Evolutionary conservation across 2,329 filamentous ascomycete genomes (phyloP).

Genomic region (Venturia asperata): DNA sequence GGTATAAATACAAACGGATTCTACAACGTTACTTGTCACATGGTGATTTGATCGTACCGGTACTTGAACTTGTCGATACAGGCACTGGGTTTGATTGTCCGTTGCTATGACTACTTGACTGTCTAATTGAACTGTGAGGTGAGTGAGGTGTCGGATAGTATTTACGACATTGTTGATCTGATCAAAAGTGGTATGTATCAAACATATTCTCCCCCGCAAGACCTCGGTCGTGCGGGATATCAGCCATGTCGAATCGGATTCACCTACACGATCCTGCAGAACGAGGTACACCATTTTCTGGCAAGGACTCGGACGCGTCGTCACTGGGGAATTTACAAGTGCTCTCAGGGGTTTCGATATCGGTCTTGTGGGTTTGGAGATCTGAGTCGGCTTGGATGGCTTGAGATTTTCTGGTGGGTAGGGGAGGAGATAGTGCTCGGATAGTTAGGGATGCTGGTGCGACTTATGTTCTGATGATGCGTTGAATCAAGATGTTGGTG

Average conservation of each 20-base stretch:
- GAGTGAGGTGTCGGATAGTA: neutral
- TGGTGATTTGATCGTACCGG: neutral
- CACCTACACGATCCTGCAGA: neutral
- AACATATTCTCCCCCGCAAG: neutral
- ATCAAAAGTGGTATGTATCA: neutral
- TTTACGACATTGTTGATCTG: neutral
- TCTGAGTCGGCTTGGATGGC: too few relatives aligned
- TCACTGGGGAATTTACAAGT: neutral
- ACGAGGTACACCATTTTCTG: neutral
- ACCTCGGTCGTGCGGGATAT: neutral
- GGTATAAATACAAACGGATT: neutral
- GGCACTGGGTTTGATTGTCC: neutral
- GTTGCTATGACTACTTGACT: neutral
- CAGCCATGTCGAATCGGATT: neutral
- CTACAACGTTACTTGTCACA: neutral
- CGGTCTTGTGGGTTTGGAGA: too few relatives aligned
- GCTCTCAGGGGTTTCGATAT: too few relatives aligned
- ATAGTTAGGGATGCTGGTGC: too few relatives aligned
- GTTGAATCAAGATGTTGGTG: too few relatives aligned
- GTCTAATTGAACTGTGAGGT: neutral
- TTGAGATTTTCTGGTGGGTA: too few relatives aligned
- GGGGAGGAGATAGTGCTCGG: too few relatives aligned
- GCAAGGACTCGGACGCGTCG: neutral
- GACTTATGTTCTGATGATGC: too few relatives aligned
- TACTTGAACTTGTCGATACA: neutral